Base-by-base conservation (phyloP, 768 basidiomycete species). In the Botryobasidium botryosum region DNA sequence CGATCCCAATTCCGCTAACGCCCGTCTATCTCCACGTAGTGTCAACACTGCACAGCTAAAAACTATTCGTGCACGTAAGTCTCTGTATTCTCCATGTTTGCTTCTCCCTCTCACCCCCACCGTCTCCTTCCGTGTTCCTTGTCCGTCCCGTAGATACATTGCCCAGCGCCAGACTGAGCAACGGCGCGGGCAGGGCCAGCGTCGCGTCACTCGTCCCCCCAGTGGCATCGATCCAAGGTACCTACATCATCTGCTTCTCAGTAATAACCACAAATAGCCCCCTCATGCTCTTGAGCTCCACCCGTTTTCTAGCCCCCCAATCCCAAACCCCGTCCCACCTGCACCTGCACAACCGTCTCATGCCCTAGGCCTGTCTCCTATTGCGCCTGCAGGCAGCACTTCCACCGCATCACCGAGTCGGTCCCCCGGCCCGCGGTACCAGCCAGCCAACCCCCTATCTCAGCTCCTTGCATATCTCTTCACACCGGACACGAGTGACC, bases 41-140 rank as follows among this genome's bases (percentile, higher is more conserved):
- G 54, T 36, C 51, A 88, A 78, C 85, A 88, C 56, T 91, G 86
- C 60, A 61, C 76, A 49, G 71, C 78, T 50, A 91, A 91, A 65
- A 85, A 82, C 56, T 85, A 82, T 56, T 78, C 83, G 36, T 91
- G 86, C 84, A 88, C 86, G 85, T 87, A 55, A 53, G 81, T 74
- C 15, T 31, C 12, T 29, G 8, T 26, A 8, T 29, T 13, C 23
- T 13, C 10, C 13, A 29, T 27, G 40, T 28, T 27, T 25, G 12
- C 10, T 13, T 39, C 12, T 10, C 10, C 10, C 10, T 21, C 20
- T 21, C 20, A 8, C 37, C 20, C 37, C 37, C 8, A 39, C 8
- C 23, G 23, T 13, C 8, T 21, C 37, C 23, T 10, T 33, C 21
- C 10, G 20, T 10, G 15, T 31, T 26, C 40, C 40, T 21, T 8